phyloP scores from a whole-genome alignment of 495 filamentous ascomycete genomes.

The Xylaria acuta region DNA sequence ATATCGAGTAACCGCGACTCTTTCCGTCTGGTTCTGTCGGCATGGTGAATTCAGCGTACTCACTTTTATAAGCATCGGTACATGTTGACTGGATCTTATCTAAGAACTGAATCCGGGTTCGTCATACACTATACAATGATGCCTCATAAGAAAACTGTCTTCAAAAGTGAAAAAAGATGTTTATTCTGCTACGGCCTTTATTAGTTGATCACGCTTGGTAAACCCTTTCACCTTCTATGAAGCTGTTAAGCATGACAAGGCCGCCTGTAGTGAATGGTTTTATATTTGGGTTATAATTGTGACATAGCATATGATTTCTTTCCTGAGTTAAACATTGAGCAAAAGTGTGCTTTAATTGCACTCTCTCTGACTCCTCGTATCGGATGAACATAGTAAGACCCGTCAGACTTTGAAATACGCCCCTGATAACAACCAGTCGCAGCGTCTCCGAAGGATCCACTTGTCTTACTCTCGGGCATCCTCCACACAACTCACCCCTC shows the following conservation, averaged over 20 bases:
- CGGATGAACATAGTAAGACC: background rate
- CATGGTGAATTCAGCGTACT: background rate
- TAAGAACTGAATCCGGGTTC: background rate
- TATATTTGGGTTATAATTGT: too few relatives aligned
- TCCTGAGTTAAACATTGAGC: background rate
- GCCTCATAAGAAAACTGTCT: background rate
- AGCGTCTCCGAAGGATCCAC: slow-evolving; percentile 18
- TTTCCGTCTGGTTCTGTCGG: background rate
- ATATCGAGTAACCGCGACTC: background rate
- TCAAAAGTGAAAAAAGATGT: background rate
- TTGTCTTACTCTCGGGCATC: slow-evolving; percentile 1
- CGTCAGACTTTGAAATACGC: background rate
- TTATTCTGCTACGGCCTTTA: background rate
- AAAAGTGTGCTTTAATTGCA: background rate
- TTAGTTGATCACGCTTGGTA: background rate
- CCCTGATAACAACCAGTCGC: background rate
- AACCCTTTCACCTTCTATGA: background rate
- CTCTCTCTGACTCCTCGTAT: background rate
- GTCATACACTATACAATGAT: background rate
- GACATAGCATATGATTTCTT: background rate
- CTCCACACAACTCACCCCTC: slow-evolving; percentile 19
- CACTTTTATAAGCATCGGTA: background rate
- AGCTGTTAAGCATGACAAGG: background rate
- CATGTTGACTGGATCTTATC: background rate
- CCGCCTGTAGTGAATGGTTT: background rate